Evolutionary conservation across 805 yeast genomes (phyloP).

Genomic region (Schizosaccharomyces pombe): DNA sequence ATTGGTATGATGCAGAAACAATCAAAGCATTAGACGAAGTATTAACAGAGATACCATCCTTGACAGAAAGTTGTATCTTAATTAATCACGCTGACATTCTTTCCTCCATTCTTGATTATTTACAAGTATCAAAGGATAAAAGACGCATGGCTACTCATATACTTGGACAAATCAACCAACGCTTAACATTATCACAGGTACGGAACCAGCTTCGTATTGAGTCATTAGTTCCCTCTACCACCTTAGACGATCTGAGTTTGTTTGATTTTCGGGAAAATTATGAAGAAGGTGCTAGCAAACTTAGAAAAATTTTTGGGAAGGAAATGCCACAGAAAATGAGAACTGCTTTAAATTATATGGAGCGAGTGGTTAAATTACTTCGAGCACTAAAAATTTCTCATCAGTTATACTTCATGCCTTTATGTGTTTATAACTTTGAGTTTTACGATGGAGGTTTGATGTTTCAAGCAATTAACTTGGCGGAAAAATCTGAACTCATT

Average conservation of each 20-base stretch:
- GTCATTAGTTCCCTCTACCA: conserved; percentile 55
- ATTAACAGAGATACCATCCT: conserved; percentile 39
- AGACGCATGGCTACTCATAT: conserved; percentile 6
- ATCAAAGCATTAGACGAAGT: conserved; percentile 63
- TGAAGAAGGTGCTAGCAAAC: conserved; percentile 34
- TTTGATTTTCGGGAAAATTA: conserved; percentile 57
- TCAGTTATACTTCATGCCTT: conserved; percentile 45
- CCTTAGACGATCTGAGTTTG: conserved; percentile 53
- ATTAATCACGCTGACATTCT: conserved; percentile 62
- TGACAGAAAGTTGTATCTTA: conserved; percentile 28
- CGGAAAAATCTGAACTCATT: conserved; percentile 26
- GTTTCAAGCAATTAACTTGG: conserved; percentile 67
- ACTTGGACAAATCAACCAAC: conserved; percentile 58
- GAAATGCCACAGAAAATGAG: conserved; percentile 41
- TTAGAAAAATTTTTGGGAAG: conserved; percentile 14
- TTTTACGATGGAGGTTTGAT: conserved; percentile 64
- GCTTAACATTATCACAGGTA: conserved; percentile 42
- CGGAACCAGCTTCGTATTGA: conserved; percentile 33
- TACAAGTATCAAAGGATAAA: background rate
- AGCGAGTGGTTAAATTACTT: conserved; percentile 30
- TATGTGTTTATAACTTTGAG: conserved; percentile 58
- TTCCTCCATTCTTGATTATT: conserved; percentile 20
- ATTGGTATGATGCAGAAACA: conserved; percentile 68
- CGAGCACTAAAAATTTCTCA: conserved; percentile 36
- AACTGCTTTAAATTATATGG: conserved; percentile 36